A percentile compares a stretch with the other conserved stretches of the same genome.
phyloP scores from a whole-genome alignment of 1,284 basidiomycete genomes.

The Sporisorium scitamineum region DNA sequence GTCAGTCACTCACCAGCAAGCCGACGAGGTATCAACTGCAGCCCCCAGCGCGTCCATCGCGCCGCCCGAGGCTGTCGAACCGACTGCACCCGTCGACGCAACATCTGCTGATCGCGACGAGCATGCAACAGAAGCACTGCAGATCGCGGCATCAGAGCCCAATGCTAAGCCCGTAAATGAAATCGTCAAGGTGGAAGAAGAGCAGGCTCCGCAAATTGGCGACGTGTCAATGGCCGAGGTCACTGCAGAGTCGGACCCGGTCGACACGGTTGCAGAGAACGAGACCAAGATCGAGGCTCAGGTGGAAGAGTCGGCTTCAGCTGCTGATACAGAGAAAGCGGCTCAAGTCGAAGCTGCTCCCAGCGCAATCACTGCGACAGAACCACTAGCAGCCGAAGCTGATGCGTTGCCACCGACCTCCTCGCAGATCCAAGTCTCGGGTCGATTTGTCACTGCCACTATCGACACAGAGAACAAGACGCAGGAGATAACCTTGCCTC shows the following conservation, averaged over 20 bases:
- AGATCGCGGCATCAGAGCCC: not conserved
- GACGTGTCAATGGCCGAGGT: conserved; percentile 15
- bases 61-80: not conserved
- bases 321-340: not conserved
- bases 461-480: conserved; percentile 31
- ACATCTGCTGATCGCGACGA: not conserved
- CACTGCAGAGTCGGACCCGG: not conserved
- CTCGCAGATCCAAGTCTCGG: conserved; percentile 33
- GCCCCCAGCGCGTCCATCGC: not conserved
- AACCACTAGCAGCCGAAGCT: conserved; percentile 4
- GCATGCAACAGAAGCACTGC: not conserved
- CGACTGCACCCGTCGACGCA: not conserved
- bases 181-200: conserved; percentile 21
- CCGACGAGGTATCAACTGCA: not conserved
- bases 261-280: not conserved
- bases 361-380: not conserved
- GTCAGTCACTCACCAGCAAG: not conserved
- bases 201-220: conserved; percentile 1
- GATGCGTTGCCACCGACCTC: not conserved
- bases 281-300: not conserved
- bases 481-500: conserved; percentile 31
- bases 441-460: conserved; percentile 32
- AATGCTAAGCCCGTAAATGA: not conserved
- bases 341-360: not conserved
- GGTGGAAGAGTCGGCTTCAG: not conserved